These are phyloP conservation scores for Passiflora organensis DNA, from an alignment of 345 rosid genomes.

Conservation along the genomic window DNA sequence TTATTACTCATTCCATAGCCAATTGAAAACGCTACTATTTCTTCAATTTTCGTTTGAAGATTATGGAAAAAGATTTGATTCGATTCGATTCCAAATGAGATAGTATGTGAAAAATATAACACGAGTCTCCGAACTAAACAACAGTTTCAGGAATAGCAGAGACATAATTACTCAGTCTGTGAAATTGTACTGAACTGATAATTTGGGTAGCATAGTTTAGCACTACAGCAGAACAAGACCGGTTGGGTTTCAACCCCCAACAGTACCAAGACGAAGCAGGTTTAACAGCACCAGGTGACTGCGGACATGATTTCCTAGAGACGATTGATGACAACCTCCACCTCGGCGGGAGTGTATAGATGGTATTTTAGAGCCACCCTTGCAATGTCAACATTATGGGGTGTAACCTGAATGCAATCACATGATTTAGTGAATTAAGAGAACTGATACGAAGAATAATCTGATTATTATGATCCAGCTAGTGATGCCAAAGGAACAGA, in stretches of 20 bases:
- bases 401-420: constrained; percentile 76
- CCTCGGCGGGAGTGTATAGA: constrained; percentile 87
- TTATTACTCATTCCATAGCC: too few species aligned
- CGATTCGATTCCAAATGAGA: too few species aligned
- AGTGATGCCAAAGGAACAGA: neutral
- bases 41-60: too few species aligned
- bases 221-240: neutral
- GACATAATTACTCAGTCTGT: too few species aligned
- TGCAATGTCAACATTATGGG: constrained; percentile 90
- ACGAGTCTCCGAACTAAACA: too few species aligned
- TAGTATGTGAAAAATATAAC: too few species aligned
- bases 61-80: too few species aligned
- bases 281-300: neutral
- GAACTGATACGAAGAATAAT: neutral
- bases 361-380: constrained; percentile 81
- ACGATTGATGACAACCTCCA: constrained; percentile 80
- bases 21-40: too few species aligned
- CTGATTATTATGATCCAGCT: neutral
- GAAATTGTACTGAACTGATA: neutral
- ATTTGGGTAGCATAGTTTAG: neutral
- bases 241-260: constrained; percentile 2
- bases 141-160: too few species aligned
- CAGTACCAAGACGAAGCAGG: neutral
- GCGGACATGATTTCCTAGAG: constrained; percentile 32
- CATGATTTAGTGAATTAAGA: neutral